These are phyloP conservation scores for Zymoseptoria ardabiliae DNA, from an alignment of 2,329 filamentous ascomycete genomes.

Conservation along the genomic window DNA sequence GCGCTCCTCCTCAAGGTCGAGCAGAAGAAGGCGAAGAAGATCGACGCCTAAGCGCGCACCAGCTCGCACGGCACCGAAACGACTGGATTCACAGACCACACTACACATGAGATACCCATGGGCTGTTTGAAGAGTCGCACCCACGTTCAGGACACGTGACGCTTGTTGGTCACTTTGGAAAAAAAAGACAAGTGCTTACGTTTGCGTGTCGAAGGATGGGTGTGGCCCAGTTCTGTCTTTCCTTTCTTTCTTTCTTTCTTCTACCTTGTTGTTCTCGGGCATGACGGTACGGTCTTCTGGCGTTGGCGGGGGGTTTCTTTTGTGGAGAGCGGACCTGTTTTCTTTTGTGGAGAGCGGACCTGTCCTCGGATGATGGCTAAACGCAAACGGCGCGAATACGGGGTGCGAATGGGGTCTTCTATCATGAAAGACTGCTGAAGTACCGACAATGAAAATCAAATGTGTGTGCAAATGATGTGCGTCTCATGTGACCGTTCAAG, in stretches of 20 bases:
- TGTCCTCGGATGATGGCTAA: not conserved
- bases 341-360: not conserved
- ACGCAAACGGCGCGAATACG: not conserved
- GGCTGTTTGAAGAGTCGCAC: not conserved
- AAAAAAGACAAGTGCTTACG: not conserved
- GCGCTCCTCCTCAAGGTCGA: conserved; percentile 92
- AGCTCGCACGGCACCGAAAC: not conserved
- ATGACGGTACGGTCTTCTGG: not conserved
- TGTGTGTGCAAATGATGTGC: not conserved
- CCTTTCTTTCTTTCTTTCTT: not conserved
- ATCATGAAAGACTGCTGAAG: not conserved
- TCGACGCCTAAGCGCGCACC: conserved; percentile 27
- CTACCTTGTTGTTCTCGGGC: not conserved
- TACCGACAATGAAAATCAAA: not conserved
- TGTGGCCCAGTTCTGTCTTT: not conserved
- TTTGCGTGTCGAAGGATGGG: conserved; percentile 1
- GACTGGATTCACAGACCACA: not conserved
- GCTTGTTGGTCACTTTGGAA: not conserved
- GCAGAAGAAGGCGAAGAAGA: conserved; percentile 85
- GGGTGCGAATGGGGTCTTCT: not conserved
- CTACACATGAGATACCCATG: not conserved
- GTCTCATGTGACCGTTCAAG: no score
- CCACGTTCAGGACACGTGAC: conserved; percentile 1
- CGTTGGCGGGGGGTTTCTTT: not conserved
- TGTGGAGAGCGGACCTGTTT: not conserved